Base-by-base conservation (phyloP, 2,329 filamentous ascomycete species). In the Grosmannia penicillata region DNA sequence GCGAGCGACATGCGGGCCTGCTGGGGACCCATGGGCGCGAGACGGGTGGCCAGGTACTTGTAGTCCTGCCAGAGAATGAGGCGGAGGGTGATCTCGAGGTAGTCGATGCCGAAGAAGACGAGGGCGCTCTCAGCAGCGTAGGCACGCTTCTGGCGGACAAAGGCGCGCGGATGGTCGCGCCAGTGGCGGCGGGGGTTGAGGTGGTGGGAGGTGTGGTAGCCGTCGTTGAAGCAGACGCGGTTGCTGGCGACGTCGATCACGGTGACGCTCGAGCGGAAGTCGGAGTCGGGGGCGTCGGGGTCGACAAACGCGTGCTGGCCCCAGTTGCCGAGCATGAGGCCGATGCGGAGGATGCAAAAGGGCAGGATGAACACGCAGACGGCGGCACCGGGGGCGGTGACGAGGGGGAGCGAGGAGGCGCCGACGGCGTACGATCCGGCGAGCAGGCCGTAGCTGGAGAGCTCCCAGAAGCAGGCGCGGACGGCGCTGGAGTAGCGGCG, bases 221-320 rank as follows among this genome's bases (percentile, higher is more conserved):
- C 82, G 49, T 86, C 82, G 49, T 87, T 86, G 67, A 78, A 86
- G 60, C 79, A 87, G 56, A 78, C 78, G 26, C 82, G 78, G 55
- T 87, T 87, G 57, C 76, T 82, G 7, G 78, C 66, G 7, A 87
- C 80, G 50, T 89, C 82, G 39, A 89, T 76, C 19, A 89, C 53
- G 0, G 82, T 87, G 46, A 87, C 82, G 54, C 81, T 86, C 1
- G 78, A 84, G 26, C 81, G 67, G 49, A 77, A 87, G 51, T 89
- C 82, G 0, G 80, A 86, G 49, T 82, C 72, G 0, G 82, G 82
- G 47, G 84, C 76, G 11, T 73, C 61, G 17, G 77, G 71, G 49
- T 89, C 82, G 7, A 89, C 81, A 45, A 89, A 77, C 2, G 82
- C 82, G 53, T 89, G 82, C 53, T 89, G 82, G 4, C 80, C 82